Evolutionary conservation across 768 basidiomycete species (phyloP).

Genomic region (Auricularia sp.): DNA sequence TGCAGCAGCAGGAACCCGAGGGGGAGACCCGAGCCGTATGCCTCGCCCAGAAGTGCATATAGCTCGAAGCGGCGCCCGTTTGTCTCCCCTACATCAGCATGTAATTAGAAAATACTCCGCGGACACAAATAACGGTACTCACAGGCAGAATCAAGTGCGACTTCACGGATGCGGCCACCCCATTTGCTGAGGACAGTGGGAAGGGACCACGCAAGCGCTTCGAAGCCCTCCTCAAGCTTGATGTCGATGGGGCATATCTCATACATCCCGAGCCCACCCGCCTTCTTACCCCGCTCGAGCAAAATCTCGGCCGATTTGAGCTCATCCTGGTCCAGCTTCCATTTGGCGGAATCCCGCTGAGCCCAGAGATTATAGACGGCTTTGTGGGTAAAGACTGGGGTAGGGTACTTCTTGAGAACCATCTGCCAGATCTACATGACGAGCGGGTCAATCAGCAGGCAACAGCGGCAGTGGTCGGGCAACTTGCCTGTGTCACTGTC

Average conservation of each 20-base stretch:
- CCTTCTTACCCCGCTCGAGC: slow-evolving; percentile 7
- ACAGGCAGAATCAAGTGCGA: slow-evolving; percentile 25
- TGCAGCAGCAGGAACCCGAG: slow-evolving; percentile 22
- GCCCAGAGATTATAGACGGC: too few relatives aligned
- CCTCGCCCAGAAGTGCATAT: slow-evolving; percentile 24
- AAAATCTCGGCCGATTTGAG: slow-evolving; percentile 21
- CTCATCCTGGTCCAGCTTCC: slow-evolving; percentile 19
- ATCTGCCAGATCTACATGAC: too few relatives aligned
- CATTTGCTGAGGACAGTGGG: slow-evolving; percentile 16
- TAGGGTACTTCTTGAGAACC: too few relatives aligned
- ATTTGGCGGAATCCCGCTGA: too few relatives aligned
- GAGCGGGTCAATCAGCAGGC: too few relatives aligned
- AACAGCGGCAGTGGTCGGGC: too few relatives aligned
- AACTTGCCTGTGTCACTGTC: too few relatives aligned
- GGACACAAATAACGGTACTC: background rate
- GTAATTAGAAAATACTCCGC: too few relatives aligned
- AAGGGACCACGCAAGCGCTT: slow-evolving; percentile 19
- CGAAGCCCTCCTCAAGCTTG: slow-evolving; percentile 11
- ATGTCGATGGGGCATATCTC: background rate
- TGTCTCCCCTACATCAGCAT: slow-evolving; percentile 20
- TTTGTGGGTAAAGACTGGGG: too few relatives aligned
- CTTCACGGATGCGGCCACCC: slow-evolving; percentile 17
- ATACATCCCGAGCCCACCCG: slow-evolving; percentile 3
- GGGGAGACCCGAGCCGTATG: slow-evolving; percentile 25
- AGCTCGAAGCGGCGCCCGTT: slow-evolving; percentile 25